A percentile compares a stretch with the other conserved stretches of the same genome.
phyloP scores from a whole-genome alignment of 345 rosid species.

The Garcia nutans region DNA sequence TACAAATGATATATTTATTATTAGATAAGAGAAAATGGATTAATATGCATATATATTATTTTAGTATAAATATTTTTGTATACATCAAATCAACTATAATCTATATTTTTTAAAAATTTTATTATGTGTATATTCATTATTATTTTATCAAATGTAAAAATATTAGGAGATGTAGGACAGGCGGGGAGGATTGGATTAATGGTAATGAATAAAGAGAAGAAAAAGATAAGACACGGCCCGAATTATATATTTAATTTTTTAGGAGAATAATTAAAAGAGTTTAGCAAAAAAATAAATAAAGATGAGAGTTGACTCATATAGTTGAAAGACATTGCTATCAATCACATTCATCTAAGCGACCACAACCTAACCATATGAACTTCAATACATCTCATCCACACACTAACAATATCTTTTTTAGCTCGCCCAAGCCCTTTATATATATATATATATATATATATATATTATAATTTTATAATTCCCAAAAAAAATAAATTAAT shows the following conservation, averaged over 20 bases:
- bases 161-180: constrained; percentile 17
- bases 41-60: too few relatives aligned
- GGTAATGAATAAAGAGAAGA: background rate
- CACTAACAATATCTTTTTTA: background rate
- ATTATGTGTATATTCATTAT: too few relatives aligned
- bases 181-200: background rate
- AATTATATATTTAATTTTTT: background rate
- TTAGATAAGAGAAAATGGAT: too few relatives aligned
- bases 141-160: background rate
- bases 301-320: background rate
- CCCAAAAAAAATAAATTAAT: too few relatives aligned
- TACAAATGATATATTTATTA: too few relatives aligned
- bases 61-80: too few relatives aligned
- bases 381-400: background rate
- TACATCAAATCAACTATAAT: too few relatives aligned
- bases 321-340: background rate
- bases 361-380: constrained; percentile 3
- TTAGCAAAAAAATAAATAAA: background rate
- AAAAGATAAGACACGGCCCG: too few relatives aligned
- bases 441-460: background rate
- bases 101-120: too few relatives aligned
- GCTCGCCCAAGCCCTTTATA: background rate
- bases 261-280: background rate
- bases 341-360: background rate
- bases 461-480: too few relatives aligned